Conservation (phyloP, 306 rosid genomes). For the Lablab purpureus region DNA sequence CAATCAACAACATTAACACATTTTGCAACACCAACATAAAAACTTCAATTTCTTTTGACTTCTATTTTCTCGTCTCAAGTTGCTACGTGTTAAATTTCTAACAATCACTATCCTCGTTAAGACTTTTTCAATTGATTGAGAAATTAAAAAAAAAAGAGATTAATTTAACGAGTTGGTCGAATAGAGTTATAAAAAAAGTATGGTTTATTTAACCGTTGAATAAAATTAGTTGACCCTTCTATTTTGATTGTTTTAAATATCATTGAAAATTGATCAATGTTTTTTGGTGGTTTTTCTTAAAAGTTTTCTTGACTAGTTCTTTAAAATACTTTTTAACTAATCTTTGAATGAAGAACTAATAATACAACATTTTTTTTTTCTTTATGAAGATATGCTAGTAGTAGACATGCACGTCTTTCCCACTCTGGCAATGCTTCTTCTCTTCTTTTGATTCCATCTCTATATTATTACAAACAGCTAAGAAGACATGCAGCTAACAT, state of each 20-base stretch:
- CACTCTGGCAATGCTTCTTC: slow-evolving; percentile 6
- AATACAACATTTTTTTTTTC: background rate
- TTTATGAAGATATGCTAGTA: background rate
- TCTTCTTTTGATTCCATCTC: slow-evolving; percentile 8
- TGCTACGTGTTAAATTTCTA: background rate
- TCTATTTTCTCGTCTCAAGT: background rate
- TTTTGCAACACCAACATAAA: background rate
- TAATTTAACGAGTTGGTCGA: no score
- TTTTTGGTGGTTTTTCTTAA: background rate
- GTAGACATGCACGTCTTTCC: slow-evolving; percentile 7
- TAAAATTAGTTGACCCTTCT: no score
- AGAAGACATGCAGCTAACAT: background rate
- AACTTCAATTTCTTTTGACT: background rate
- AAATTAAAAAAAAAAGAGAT: no score
- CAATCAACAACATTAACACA: background rate
- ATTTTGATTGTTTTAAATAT: no score
- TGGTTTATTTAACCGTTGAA: no score
- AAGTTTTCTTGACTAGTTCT: background rate
- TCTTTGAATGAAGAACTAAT: background rate
- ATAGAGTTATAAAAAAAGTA: no score
- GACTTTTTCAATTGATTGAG: no score
- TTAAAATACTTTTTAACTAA: background rate
- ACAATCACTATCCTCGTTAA: no score
- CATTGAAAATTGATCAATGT: no score
- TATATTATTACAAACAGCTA: background rate